phyloP scores from a whole-genome alignment of 768 basidiomycete species.

The Galerina marginata region DNA sequence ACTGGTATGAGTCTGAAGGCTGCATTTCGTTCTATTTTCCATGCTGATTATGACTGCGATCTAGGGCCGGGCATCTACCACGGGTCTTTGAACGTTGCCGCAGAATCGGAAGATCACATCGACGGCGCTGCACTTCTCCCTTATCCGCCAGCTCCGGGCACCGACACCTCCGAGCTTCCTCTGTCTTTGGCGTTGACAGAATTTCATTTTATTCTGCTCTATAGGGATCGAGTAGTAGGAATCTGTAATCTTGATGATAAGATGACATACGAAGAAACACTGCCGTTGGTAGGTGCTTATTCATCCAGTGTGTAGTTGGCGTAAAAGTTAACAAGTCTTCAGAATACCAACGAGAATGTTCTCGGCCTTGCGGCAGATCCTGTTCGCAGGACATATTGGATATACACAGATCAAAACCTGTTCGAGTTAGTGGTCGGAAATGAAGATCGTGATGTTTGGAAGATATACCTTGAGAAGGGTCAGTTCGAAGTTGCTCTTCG shows the following conservation, averaged over 20 bases:
- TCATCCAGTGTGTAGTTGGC: neutral
- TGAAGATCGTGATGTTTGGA: constrained; percentile 96
- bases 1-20: constrained; percentile 60
- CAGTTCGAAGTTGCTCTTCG: constrained; percentile 80
- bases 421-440: constrained; percentile 87
- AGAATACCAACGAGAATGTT: constrained; percentile 81
- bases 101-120: constrained; percentile 73
- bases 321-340: constrained; percentile 1
- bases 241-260: constrained; percentile 83
- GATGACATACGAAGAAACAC: constrained; percentile 79
- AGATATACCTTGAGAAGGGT: constrained; percentile 79
- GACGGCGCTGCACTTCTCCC: constrained; percentile 81
- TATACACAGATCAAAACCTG: constrained; percentile 86
- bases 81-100: constrained; percentile 74
- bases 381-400: constrained; percentile 91
- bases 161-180: constrained; percentile 54
- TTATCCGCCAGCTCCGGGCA: constrained; percentile 56
- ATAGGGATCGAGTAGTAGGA: constrained; percentile 76
- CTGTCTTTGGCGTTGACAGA: constrained; percentile 85
- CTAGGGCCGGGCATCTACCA: constrained; percentile 90
- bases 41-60: neutral
- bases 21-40: neutral
- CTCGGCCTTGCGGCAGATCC: constrained; percentile 83
- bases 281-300: constrained; percentile 70
- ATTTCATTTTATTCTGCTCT: constrained; percentile 90